Evolutionary conservation across 1,284 basidiomycete genomes (phyloP), one percentile per base, ranked within the genome.

Genomic region (Cryptococcus maquisensis): DNA sequence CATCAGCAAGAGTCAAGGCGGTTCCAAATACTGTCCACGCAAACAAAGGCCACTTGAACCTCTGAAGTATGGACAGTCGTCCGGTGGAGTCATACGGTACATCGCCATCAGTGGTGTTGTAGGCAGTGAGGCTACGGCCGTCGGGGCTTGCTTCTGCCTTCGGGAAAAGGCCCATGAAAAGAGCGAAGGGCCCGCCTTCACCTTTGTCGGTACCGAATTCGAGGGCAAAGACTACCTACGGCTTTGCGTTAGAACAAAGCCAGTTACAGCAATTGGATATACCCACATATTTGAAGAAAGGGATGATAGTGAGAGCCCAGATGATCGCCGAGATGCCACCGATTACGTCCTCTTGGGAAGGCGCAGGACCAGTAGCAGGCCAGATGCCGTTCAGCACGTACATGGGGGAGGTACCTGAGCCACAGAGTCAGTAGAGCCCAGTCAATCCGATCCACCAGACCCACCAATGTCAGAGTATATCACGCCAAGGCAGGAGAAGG

Each of bases 331-430:
- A 81, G 28, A 84, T 60, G 5, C 80, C 81, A 1, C 84, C 84
- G 54, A 86, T 80, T 16, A 85, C 70, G 63, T 86, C 84, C 59
- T 86, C 84, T 51, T 74, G 61, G 0, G 79, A 72, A 0, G 84
- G 85, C 0, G 76, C 66, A 6, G 55, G 47, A 4, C 79, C 80
- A 15, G 59, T 50, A 0, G 81, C 42, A 4, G 81, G 78, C 81
- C 83, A 86, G 15, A 86, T 81, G 16, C 83, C 83, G 62, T 84
- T 85, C 32, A 87, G 64, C 2, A 83, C 81, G 65, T 85, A 85
- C 13, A 86, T 71, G 1, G 84, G 83, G 0, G 82, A 83, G 0
- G 83, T 85, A 15, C 68, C 63, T 42, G 57, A 13, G 7, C 8
- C 39, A 40, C 39, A 16, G 7, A 40, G 39, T 37, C 44, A 46